These are phyloP conservation scores for Cladosporium velox DNA, from an alignment of 2,329 filamentous ascomycete genomes.

Conservation along the genomic window DNA sequence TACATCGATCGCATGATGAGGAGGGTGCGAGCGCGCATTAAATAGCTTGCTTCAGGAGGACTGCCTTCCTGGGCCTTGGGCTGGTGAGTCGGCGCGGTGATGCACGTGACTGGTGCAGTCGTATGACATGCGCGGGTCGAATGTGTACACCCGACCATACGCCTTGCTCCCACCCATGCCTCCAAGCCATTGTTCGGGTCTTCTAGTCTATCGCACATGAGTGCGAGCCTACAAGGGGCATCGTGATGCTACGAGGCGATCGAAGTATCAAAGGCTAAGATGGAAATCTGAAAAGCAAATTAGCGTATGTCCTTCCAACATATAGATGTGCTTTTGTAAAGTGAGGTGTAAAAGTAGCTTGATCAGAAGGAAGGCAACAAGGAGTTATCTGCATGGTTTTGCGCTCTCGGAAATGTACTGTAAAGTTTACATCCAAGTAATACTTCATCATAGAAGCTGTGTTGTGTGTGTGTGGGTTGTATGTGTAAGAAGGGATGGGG, in stretches of 20 bases:
- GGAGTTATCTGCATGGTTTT: slow-evolving; percentile 22
- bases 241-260: neutral
- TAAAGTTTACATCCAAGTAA: slow-evolving; percentile 22
- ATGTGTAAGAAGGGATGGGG: neutral
- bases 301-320: neutral
- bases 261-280: neutral
- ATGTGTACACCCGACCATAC: neutral
- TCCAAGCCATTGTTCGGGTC: neutral
- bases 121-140: neutral
- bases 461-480: neutral
- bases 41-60: neutral
- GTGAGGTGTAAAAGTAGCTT: neutral
- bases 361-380: slow-evolving; percentile 22
- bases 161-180: neutral
- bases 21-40: neutral
- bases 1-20: neutral
- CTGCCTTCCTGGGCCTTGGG: neutral
- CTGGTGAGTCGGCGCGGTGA: neutral
- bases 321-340: neutral
- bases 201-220: neutral
- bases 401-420: slow-evolving; percentile 20
- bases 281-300: slow-evolving; percentile 10
- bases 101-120: neutral
- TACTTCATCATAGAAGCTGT: slow-evolving; percentile 19
- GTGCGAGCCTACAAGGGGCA: neutral